A percentile compares a stretch with the other conserved stretches of the same genome.
These are phyloP conservation scores for Leccinum aurantiacum DNA, from an alignment of 768 basidiomycete species.

Conservation along the genomic window DNA sequence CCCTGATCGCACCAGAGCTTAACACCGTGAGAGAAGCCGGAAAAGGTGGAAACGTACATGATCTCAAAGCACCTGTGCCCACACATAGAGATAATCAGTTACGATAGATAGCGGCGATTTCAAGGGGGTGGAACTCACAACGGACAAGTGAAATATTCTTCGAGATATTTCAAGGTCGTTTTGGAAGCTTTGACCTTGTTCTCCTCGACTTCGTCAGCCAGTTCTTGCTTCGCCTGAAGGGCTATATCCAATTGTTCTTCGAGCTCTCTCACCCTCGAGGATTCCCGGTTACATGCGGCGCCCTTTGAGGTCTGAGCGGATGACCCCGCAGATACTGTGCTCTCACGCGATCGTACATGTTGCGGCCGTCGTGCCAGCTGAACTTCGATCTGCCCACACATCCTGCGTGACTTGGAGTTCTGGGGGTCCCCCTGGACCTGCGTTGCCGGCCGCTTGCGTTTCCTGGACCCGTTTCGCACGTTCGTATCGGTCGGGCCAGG, in stretches of 20 bases:
- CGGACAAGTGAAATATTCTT: conserved; percentile 65
- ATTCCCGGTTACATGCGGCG: conserved; percentile 34
- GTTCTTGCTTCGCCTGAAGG: conserved; percentile 43
- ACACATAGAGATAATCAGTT: conserved; percentile 12
- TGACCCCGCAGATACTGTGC: not conserved
- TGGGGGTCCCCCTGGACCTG: not conserved
- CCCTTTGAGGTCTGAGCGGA: not conserved
- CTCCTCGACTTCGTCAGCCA: conserved; percentile 40
- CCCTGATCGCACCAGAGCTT: conserved; percentile 27
- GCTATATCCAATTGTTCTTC: conserved; percentile 42
- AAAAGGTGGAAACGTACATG: conserved; percentile 35
- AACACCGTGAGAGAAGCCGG: conserved; percentile 5
- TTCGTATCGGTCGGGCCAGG: not conserved
- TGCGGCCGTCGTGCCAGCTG: conserved; percentile 1
- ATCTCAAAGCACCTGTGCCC: conserved; percentile 59
- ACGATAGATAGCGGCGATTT: conserved; percentile 7
- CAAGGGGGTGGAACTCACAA: conserved; percentile 42
- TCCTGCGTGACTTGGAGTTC: conserved; percentile 9
- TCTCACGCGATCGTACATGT: conserved; percentile 3
- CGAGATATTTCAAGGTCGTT: conserved; percentile 50
- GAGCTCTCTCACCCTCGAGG: conserved; percentile 40
- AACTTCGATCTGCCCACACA: conserved; percentile 14
- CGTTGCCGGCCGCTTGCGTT: conserved; percentile 6
- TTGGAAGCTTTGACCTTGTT: conserved; percentile 33
- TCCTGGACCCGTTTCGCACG: conserved; percentile 4